Base-by-base conservation (phyloP, 306 rosid genomes). In the Trifolium repens region DNA sequence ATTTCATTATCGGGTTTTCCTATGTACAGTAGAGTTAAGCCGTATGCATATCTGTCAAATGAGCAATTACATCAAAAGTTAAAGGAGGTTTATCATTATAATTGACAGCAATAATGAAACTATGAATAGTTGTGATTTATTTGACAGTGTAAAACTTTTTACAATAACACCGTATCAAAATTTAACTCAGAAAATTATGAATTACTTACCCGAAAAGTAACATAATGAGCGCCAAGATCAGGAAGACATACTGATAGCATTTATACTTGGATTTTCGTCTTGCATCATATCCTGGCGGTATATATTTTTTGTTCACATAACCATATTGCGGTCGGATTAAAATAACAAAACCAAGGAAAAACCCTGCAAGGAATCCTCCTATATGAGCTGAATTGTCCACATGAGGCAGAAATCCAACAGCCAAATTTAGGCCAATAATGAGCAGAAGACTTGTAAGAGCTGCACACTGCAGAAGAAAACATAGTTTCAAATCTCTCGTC, bases 371-470 rank as follows among this genome's bases (percentile, higher is more conserved):
- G 76, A 96, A 92, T 37, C 99, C 96, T 78, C 99, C 99, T 9
- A 92, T 74, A 71, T 96, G 99, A 43, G 99, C 99, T 47, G 98
- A 90, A 75, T 83, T 90, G 85, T 96, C 97, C 72, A 92, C 98
- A 4, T 59, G 81, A 9, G 99, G 99, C 19, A 92, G 71, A 67
- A 96, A 89, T 30, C 99, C 99, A n/a, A 90, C 78, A 2, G 93
- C 91, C 88, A 92, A 68, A 78, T 96, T 96, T 53, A 89, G 32
- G 74, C 53, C 84, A 72, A 96, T 88, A 58, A 90, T 71, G 26
- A 88, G 12, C 54, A 87, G 22, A 24, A 92, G 87, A 67, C 85
- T 81, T 30, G 83, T 4, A 42, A 92, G 82, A 58, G 97, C 88
- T 65, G 88, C 84, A 72, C 92, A 88, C 97, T 94, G 67, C 22